These are phyloP conservation scores for Amesomyces nigricolor DNA, from an alignment of 2,329 filamentous ascomycete genomes.

Conservation along the genomic window DNA sequence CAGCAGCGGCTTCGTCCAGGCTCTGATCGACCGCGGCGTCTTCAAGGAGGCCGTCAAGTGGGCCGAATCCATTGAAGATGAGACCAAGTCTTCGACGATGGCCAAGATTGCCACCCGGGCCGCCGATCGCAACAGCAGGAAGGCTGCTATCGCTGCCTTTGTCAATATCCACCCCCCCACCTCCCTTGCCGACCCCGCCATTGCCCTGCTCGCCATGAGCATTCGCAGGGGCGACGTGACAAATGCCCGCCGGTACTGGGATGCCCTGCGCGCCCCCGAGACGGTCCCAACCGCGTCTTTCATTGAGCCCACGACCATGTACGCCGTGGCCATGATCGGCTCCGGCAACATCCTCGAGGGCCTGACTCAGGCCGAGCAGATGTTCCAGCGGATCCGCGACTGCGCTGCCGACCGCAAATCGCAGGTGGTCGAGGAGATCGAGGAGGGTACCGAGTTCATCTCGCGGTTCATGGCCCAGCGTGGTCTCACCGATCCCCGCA, in stretches of 20 bases:
- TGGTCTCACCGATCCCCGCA: slow-evolving; percentile 50
- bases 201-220: slow-evolving; percentile 81
- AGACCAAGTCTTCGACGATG: slow-evolving; percentile 59
- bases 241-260: slow-evolving; percentile 75
- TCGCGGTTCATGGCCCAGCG: slow-evolving; percentile 53
- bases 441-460: slow-evolving; percentile 74
- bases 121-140: slow-evolving; percentile 70
- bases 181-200: slow-evolving; percentile 54
- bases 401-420: slow-evolving; percentile 44
- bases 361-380: slow-evolving; percentile 69
- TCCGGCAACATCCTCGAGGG: slow-evolving; percentile 81
- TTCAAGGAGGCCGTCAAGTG: slow-evolving; percentile 69
- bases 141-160: slow-evolving; percentile 63
- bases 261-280: slow-evolving; percentile 59
- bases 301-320: slow-evolving; percentile 88
- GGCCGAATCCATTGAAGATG: slow-evolving; percentile 58
- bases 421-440: slow-evolving; percentile 71
- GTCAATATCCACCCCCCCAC: slow-evolving; percentile 50
- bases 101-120: slow-evolving; percentile 68
- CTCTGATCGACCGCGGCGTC: slow-evolving; percentile 64
- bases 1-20: slow-evolving; percentile 69
- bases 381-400: slow-evolving; percentile 79
- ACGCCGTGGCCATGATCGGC: slow-evolving; percentile 78
- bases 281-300: slow-evolving; percentile 57
- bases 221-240: slow-evolving; percentile 75